Percentiles rank a stretch among this genome's conserved stretches.
Evolutionary conservation across 2,329 filamentous ascomycete species (phyloP).

Genomic region (Triangularia verruculosa): DNA sequence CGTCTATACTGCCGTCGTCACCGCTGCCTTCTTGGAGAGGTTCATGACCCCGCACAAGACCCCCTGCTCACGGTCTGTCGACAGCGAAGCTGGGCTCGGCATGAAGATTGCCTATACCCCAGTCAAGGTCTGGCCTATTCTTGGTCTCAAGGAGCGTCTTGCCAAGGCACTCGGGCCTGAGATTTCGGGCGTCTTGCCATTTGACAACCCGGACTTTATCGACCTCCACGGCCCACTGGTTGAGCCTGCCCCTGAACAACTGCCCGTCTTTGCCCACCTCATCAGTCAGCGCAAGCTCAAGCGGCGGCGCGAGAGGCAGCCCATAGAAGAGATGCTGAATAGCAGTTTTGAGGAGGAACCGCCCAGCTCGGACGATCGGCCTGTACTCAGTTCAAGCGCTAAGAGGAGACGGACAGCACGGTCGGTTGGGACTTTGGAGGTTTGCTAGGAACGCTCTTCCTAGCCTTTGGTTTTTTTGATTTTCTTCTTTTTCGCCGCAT

Average conservation of each 20-base stretch:
- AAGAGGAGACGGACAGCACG: constrained; percentile 33
- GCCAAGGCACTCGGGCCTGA: constrained; percentile 52
- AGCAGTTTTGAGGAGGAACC: constrained; percentile 40
- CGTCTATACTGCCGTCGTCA: constrained; percentile 51
- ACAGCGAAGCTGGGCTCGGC: constrained; percentile 32
- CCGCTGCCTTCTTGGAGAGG: constrained; percentile 46
- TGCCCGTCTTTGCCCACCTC: not conserved
- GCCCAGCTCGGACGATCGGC: constrained; percentile 25
- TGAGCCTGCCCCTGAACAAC: constrained; percentile 21
- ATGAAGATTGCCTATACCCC: constrained; percentile 47
- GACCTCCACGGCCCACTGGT: constrained; percentile 45
- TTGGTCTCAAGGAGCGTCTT: constrained; percentile 54
- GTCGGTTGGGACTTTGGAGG: constrained; percentile 28
- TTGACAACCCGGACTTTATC: constrained; percentile 37
- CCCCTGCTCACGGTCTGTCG: constrained; percentile 30
- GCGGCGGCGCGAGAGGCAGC: constrained; percentile 34
- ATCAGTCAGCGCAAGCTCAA: constrained; percentile 28
- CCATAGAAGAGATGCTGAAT: constrained; percentile 39
- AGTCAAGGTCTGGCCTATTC: constrained; percentile 53
- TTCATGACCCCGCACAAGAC: constrained; percentile 48
- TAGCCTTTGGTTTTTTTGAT: not conserved
- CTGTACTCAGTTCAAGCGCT: constrained; percentile 31
- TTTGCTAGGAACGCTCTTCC: constrained; percentile 28
- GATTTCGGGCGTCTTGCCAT: constrained; percentile 41
- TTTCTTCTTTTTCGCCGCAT: not conserved